Conservation (phyloP, 371 early-diverging fungal species). For the Mortierella sp. region DNA sequence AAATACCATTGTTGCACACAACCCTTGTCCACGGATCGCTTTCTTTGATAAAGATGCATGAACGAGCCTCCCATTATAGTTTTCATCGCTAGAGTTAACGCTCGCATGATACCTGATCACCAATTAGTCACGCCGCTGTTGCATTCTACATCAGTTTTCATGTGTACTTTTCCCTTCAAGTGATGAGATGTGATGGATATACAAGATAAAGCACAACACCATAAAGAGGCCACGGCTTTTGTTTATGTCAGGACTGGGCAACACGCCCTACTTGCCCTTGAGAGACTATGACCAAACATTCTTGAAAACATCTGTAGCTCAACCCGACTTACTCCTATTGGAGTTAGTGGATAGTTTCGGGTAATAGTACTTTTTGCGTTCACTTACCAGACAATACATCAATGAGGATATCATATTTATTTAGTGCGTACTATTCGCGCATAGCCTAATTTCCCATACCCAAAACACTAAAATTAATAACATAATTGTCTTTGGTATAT, state of each 20-base stretch:
- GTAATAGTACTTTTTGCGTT: too few species aligned
- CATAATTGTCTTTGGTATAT: not conserved
- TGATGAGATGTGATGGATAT: slow-evolving; percentile 8
- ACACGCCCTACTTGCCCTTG: too few species aligned
- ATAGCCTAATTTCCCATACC: slow-evolving; percentile 13
- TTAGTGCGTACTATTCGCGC: not conserved
- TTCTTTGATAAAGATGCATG: slow-evolving; percentile 10
- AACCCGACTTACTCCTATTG: too few species aligned
- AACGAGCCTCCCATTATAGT: not conserved
- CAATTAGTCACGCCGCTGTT: too few species aligned
- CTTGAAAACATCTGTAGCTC: too few species aligned
- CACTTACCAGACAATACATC: not conserved
- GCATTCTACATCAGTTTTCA: not conserved
- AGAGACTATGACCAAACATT: too few species aligned
- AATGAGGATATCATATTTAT: not conserved
- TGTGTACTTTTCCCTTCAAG: not conserved
- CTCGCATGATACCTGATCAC: not conserved
- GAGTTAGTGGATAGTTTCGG: too few species aligned
- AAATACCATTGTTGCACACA: slow-evolving; percentile 13
- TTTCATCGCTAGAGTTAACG: not conserved
- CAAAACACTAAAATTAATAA: slow-evolving; percentile 9
- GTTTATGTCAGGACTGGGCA: too few species aligned
- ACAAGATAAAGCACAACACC: not conserved
- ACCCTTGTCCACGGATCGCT: slow-evolving; percentile 8
- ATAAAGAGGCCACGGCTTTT: not conserved